Conservation (phyloP, 768 basidiomycete genomes). For the Suillus sp. region DNA sequence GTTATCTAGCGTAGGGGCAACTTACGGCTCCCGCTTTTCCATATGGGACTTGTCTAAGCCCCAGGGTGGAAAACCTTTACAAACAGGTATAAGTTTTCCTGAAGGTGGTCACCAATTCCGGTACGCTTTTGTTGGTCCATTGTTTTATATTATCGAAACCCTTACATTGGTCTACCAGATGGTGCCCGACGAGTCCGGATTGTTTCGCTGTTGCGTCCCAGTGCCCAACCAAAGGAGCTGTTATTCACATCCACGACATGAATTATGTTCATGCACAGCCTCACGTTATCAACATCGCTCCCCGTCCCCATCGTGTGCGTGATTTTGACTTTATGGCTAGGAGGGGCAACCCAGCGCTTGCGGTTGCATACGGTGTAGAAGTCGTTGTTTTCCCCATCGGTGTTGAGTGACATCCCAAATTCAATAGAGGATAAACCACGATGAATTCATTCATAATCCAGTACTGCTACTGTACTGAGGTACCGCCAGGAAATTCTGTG, state of each 20-base stretch:
- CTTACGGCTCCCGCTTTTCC: constrained; percentile 69
- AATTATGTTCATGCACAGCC: constrained; percentile 67
- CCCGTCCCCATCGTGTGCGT: constrained; percentile 64
- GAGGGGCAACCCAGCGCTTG: constrained; percentile 65
- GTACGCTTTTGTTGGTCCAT: constrained; percentile 38
- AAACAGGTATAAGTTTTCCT: constrained; percentile 62
- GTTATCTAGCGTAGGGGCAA: constrained; percentile 64
- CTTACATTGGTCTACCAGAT: constrained; percentile 45
- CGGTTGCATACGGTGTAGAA: constrained; percentile 62
- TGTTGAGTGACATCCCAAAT: constrained; percentile 44
- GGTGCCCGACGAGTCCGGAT: constrained; percentile 76
- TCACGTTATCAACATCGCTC: constrained; percentile 55
- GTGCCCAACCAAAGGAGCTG: constrained; percentile 60
- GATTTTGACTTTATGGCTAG: constrained; percentile 78
- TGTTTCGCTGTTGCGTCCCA: constrained; percentile 77
- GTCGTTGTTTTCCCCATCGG: constrained; percentile 66
- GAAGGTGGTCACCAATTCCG: constrained; percentile 72
- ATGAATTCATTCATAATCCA: constrained; percentile 23
- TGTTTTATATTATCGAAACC: neutral
- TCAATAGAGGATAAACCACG: constrained; percentile 1
- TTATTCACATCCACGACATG: constrained; percentile 69
- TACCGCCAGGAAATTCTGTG: neutral
- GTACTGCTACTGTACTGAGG: constrained; percentile 1
- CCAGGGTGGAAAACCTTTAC: constrained; percentile 70
- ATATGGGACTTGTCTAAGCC: constrained; percentile 77